These are phyloP conservation scores for Breviolum minutum DNA, from an alignment of 73 alveolate genomes.

Conservation along the genomic window DNA sequence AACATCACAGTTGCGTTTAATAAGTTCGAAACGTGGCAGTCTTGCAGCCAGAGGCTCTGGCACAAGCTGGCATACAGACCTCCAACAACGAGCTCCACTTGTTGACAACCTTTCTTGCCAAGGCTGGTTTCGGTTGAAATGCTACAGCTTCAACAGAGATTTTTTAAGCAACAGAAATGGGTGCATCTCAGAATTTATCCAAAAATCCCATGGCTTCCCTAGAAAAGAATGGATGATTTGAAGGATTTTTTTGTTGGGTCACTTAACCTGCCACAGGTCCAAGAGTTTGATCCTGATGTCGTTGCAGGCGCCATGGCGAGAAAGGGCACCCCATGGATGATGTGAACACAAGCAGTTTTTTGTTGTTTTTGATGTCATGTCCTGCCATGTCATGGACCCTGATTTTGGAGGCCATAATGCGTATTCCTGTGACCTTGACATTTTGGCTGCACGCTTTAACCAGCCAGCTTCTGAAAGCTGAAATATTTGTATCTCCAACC, in stretches of 20 bases:
- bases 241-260: not conserved
- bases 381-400: not conserved
- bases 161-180: too few species aligned
- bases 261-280: slow-evolving; percentile 42
- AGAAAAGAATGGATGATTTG: not conserved
- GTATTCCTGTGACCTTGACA: slow-evolving; percentile 58
- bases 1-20: not conserved
- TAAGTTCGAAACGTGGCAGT: not conserved
- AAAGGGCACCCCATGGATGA: not conserved
- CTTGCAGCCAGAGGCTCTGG: slow-evolving; percentile 24
- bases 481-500: not conserved
- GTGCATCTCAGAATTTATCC: too few species aligned
- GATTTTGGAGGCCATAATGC: slow-evolving; percentile 44
- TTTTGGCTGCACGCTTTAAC: slow-evolving; percentile 44
- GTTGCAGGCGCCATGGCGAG: slow-evolving; percentile 34
- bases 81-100: slow-evolving; percentile 57
- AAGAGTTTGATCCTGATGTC: slow-evolving; percentile 84
- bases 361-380: not conserved
- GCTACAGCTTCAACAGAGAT: too few species aligned
- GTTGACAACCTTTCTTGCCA: slow-evolving; percentile 33
- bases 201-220: not conserved
- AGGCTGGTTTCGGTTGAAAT: not conserved
- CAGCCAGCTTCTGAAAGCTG: slow-evolving; percentile 36
- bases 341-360: not conserved
- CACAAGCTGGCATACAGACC: slow-evolving; percentile 49